These are phyloP conservation scores for Parasarocladium wereldwijsianum DNA, from an alignment of 2,329 filamentous ascomycete genomes.

Conservation along the genomic window DNA sequence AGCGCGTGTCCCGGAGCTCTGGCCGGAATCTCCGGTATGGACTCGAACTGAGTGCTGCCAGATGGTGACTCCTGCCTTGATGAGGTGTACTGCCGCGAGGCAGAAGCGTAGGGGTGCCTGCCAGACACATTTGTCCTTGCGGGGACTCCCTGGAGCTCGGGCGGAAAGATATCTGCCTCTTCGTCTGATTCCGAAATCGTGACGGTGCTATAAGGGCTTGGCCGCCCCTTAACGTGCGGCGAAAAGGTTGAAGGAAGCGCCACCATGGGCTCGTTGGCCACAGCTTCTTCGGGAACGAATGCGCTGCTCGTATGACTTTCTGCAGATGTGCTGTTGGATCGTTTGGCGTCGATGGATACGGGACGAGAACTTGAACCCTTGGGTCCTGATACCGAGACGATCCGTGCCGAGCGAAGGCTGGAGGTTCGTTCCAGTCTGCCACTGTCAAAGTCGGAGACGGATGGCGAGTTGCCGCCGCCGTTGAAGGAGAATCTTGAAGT, in stretches of 20 bases:
- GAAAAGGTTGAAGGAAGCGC: slow-evolving; percentile 11
- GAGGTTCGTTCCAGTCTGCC: slow-evolving; percentile 20
- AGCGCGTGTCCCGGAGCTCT: slow-evolving; percentile 13
- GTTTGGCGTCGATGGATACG: slow-evolving; percentile 28
- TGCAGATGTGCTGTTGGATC: slow-evolving; percentile 24
- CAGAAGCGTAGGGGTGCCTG: slow-evolving; percentile 2
- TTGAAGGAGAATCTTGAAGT: slow-evolving; percentile 40
- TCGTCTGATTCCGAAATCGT: slow-evolving; percentile 32
- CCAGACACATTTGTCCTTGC: slow-evolving; percentile 2
- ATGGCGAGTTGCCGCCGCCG: slow-evolving; percentile 26
- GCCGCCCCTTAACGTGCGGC: slow-evolving; percentile 17
- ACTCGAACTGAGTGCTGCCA: slow-evolving; percentile 18
- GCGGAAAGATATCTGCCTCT: slow-evolving; percentile 10
- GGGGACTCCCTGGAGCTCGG: slow-evolving; percentile 3
- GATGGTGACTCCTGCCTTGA: slow-evolving; percentile 9
- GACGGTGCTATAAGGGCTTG: slow-evolving; percentile 12
- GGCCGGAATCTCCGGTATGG: slow-evolving; percentile 16
- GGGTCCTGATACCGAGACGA: slow-evolving; percentile 39
- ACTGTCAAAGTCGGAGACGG: slow-evolving; percentile 30
- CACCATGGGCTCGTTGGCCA: no score
- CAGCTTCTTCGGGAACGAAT: background rate
- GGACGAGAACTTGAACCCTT: slow-evolving; percentile 34
- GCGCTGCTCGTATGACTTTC: slow-evolving; percentile 17
- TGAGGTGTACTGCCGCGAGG: slow-evolving; percentile 5
- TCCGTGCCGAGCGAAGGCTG: slow-evolving; percentile 40